Evolutionary conservation across 306 rosid species (phyloP), one percentile per base, ranked within the genome.

Genomic region (Oemleria cerasiformis): DNA sequence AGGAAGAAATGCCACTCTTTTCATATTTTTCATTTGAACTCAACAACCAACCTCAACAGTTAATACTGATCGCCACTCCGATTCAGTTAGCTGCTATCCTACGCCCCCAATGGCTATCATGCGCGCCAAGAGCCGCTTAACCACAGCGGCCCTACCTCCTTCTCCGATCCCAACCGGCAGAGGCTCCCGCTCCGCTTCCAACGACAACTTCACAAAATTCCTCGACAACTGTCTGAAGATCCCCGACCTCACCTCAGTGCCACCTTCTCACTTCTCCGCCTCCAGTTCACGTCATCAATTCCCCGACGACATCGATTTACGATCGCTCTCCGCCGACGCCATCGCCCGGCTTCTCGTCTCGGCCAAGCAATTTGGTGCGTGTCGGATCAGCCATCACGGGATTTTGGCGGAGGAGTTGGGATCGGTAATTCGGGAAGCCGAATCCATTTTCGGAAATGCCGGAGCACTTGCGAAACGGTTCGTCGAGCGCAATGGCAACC

Each of bases 121-220:
- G 63, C 84, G 83, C 20, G 77, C 72, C 63, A 55, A 62, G 11
- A 78, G 77, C 73, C 73, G 53, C 2, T 44, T 66, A 17, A 25
- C 60, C 53, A 39, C 73, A 5, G 68, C 73, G 55, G 80, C 68
- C 23, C 91, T 89, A 10, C 85, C 89, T 3, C 98, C 96, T 0
- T 87, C 97, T 2, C 96, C 97, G 44, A 86, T 94, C 66, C 96
- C 96, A 0, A 93, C 92, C 0, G 96, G 50, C 0, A 82, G 72
- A 65, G 98, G 98, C 8, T 73, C 87, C 0, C 92, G 97, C 10
- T 86, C 89, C 8, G 92, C 97, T 2, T 84, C 88, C 39, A 79
- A 84, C 51, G 86, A 87, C 5, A 60, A 70, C 77, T 85, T 91
- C 79, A 74, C 72, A 45, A 61, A 77, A 8, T 91, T 73, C 72